A percentile compares a stretch with the other conserved stretches of the same genome.
Evolutionary conservation across 257 asterid genomes (phyloP).

Genomic region (Salvia hispanica): DNA sequence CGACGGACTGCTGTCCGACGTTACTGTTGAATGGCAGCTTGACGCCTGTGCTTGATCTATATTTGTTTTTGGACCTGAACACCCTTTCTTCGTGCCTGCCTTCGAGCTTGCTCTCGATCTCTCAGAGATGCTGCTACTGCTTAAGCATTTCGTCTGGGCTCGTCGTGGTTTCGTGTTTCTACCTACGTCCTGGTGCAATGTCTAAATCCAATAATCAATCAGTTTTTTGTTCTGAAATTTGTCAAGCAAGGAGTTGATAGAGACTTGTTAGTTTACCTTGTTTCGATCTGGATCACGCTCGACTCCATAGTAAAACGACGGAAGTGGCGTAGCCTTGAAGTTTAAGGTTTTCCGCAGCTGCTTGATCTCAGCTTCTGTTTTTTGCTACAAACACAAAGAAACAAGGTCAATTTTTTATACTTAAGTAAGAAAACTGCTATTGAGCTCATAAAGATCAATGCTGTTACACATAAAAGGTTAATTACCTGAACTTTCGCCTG

Average conservation of each 20-base stretch:
- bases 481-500: slow-evolving; percentile 56
- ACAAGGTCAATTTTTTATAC: not conserved
- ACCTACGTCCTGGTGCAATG: slow-evolving; percentile 39
- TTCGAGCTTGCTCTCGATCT: slow-evolving; percentile 28
- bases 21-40: slow-evolving; percentile 45
- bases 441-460: not conserved
- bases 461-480: not conserved
- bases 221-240: not conserved
- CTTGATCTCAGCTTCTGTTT: slow-evolving; percentile 56
- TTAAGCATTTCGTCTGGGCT: slow-evolving; percentile 33
- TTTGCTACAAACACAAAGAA: slow-evolving; percentile 48
- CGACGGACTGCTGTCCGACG: slow-evolving; percentile 46
- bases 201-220: slow-evolving; percentile 3
- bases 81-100: slow-evolving; percentile 23
- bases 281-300: slow-evolving; percentile 38
- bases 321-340: slow-evolving; percentile 82
- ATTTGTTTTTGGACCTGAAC: slow-evolving; percentile 16
- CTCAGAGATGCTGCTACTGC: slow-evolving; percentile 31
- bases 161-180: slow-evolving; percentile 38
- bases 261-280: slow-evolving; percentile 46
- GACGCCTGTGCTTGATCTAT: slow-evolving; percentile 33
- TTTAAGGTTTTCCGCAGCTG: slow-evolving; percentile 59
- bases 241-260: not conserved
- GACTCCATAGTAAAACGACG: slow-evolving; percentile 57
- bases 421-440: no score